Base-by-base conservation (phyloP, 2,329 filamentous ascomycete species). In the Septoria linicola region DNA sequence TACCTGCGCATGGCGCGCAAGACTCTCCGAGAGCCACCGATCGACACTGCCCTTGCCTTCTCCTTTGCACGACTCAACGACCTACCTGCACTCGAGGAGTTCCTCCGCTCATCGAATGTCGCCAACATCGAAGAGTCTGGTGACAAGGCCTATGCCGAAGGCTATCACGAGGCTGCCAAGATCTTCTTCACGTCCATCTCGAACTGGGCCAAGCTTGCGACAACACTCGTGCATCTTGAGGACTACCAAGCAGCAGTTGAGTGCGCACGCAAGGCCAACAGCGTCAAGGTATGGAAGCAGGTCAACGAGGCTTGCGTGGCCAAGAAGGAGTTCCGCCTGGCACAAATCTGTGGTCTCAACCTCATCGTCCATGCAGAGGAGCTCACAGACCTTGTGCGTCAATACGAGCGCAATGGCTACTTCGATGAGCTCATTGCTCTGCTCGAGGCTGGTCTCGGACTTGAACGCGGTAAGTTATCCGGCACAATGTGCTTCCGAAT, bases 161-260 rank as follows among this genome's bases (percentile, higher is more conserved):
- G 92, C 54, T 85, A 89, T 67, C 92, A 93, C 67, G 87, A 97
- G 77, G 93, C 93, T 36, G 89, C 93, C 59, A 99, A 99, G 82
- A 97, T 99, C 67, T 99, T 97, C 81, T 99, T 85, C 77, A 89
- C 84, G 49, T 97, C 89, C 76, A 95, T 99, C 69, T 99, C 93
- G 48, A 99, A 99, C 81, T 99, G 93, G 93, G 92, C 92, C 49
- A 99, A 99, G 79, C 84, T 99, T 64, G 91, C 93, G 11, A 97
- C 93, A 8, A 99, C 93, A 8, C 82, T 97, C 54, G 93, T 99
- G n/a, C 90, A 97, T 71, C 83, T 99, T 5, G 87, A 85, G 59
- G 93, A 99, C 63, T 97, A 99, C 76, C 95, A 99, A 73, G 89
- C 89, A 63, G 93, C 93, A 39, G 93, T 99, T 35, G 93, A 99